Conservation (phyloP, 225 moss, liverwort and hornwort genomes). For the Ulota crispa region DNA sequence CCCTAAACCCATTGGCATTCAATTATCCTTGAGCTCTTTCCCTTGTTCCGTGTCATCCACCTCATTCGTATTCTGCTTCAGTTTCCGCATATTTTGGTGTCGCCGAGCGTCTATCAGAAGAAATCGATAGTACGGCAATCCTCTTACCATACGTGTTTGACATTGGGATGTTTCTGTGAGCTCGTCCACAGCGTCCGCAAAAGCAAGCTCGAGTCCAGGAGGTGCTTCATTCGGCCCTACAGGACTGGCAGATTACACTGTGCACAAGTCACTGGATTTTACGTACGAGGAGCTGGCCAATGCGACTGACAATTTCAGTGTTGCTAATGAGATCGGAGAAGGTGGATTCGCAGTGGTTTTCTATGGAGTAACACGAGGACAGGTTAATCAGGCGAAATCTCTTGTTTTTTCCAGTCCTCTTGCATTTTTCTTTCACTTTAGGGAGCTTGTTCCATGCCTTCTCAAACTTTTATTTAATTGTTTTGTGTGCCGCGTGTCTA, state of each 20-base stretch:
- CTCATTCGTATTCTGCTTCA: neutral
- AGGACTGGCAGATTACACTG: constrained; percentile 50
- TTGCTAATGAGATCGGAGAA: constrained; percentile 63
- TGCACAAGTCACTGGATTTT: constrained; percentile 74
- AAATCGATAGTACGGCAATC: neutral
- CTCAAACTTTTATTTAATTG: neutral
- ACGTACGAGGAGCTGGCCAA: constrained; percentile 75
- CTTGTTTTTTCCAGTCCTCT: constrained; percentile 1
- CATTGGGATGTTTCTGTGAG: constrained; percentile 4
- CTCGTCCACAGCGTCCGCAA: constrained; percentile 3
- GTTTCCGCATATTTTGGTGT: neutral
- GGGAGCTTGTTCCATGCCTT: neutral
- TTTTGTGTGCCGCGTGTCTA: neutral
- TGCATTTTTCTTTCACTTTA: constrained; percentile 1
- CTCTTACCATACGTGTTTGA: neutral
- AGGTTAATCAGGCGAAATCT: constrained; percentile 37
- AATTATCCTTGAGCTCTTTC: neutral
- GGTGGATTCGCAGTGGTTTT: constrained; percentile 74
- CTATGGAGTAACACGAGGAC: constrained; percentile 53
- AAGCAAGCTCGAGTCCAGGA: constrained; percentile 24
- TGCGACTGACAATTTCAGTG: constrained; percentile 65
- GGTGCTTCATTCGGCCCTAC: constrained; percentile 26
- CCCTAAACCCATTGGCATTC: neutral
- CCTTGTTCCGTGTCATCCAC: neutral
- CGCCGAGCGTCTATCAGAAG: neutral